Base-by-base conservation (phyloP, 352 stramenopile genomes). In the Globisporangium cederbergense region DNA sequence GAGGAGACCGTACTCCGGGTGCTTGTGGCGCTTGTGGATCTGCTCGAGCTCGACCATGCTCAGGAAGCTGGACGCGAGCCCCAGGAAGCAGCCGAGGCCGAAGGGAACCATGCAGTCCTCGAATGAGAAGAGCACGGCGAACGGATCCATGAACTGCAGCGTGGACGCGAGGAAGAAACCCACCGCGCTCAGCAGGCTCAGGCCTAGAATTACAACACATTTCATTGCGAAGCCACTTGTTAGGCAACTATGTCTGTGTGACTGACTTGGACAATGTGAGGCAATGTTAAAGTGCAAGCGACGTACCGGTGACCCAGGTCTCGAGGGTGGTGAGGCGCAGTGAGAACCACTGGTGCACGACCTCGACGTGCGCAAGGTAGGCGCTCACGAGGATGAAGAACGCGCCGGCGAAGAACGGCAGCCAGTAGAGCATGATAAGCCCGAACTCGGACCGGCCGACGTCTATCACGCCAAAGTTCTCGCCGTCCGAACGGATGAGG, bases 331-430 rank as follows among this genome's bases (percentile, higher is more conserved):
- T 83, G 50, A 91, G 78, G 2, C 82, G 76, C 67, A 80, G 90
- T 4, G 83, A 90, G 58, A 93, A 88, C 86, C 86, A 95, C 34
- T 88, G 79, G 64, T 95, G 86, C 18, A 92, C 80, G 36, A 93
- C 86, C 62, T 95, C 86, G 34, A 95, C 86, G 55, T 95, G 83
- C 51, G 77, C 76, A 56, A 95, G 72, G 71, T 93, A 95, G 22
- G 83, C 78, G 52, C 83, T 89, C 28, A 91, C 61, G 46, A 89
- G 65, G 51, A 95, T 64, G 49, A 89, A 61, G 72, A 95, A 93
- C 28, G 83, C 90, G 20, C 86, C 86, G n/a, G 83, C 60, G 59
- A 93, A 92, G 70, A 91, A 91, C 14, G 86, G 86, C 18, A 91
- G 73, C 86, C 86, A 95, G 68, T 93, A 92, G 53, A 82, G 75